phyloP scores from a whole-genome alignment of 805 yeast species.

The Diddensiella santjacobensis region DNA sequence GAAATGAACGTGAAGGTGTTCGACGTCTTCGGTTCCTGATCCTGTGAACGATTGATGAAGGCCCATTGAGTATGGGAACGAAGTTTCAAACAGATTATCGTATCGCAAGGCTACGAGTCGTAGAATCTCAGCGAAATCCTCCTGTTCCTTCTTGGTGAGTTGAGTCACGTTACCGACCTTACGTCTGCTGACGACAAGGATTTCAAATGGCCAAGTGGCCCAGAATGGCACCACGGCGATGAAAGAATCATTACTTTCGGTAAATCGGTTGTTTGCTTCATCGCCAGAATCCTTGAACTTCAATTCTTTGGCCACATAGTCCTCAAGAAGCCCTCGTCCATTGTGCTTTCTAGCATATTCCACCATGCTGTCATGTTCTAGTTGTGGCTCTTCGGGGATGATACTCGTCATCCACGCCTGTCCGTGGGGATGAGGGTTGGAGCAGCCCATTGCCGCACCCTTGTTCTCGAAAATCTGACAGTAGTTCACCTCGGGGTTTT shows the following conservation, averaged over 20 bases:
- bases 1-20: constrained; percentile 69
- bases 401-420: constrained; percentile 72
- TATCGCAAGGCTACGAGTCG: constrained; percentile 56
- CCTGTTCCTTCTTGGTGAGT: constrained; percentile 44
- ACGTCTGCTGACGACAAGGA: constrained; percentile 55
- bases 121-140: constrained; percentile 54
- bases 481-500: constrained; percentile 45
- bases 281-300: constrained; percentile 32
- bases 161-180: constrained; percentile 50
- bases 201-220: constrained; percentile 83
- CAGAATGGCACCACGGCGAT: constrained; percentile 72
- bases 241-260: constrained; percentile 58
- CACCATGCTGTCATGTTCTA: constrained; percentile 51
- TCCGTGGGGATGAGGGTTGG: constrained; percentile 79
- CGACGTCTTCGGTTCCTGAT: constrained; percentile 36
- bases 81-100: constrained; percentile 65
- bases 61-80: constrained; percentile 81
- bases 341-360: constrained; percentile 41
- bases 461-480: constrained; percentile 74
- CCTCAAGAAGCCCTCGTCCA: constrained; percentile 52
- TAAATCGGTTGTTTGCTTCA: constrained; percentile 42
- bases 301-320: constrained; percentile 56
- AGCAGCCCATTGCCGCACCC: constrained; percentile 79
- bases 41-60: constrained; percentile 67
- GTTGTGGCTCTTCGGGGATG: constrained; percentile 62